A percentile compares a stretch with the other conserved stretches of the same genome.
Conservation (phyloP, 371 early-diverging fungal genomes). For the Entomophthora muscae region DNA sequence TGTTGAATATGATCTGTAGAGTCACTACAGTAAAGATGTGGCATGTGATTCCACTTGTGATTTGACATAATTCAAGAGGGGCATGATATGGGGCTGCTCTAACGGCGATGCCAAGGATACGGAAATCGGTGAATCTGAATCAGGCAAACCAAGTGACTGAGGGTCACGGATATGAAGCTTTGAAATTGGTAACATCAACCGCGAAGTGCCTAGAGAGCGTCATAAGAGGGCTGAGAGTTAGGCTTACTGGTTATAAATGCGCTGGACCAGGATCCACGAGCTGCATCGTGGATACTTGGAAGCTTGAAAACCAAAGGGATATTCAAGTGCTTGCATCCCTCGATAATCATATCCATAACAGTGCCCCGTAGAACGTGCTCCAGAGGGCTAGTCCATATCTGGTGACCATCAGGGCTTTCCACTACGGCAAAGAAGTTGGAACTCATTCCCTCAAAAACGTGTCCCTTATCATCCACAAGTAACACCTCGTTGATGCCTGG, state of each 20-base stretch:
- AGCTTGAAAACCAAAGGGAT: neutral
- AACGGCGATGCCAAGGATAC: neutral
- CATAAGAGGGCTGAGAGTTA: neutral
- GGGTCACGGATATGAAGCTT: neutral
- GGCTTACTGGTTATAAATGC: conserved; percentile 4
- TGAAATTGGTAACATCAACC: neutral
- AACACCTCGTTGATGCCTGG: neutral
- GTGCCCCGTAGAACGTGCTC: neutral
- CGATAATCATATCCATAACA: neutral
- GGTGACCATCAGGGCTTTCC: neutral
- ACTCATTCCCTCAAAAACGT: neutral
- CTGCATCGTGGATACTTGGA: neutral
- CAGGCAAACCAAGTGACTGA: too few species aligned
- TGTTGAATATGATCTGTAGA: too few species aligned
- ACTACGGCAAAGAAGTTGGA: conserved; percentile 1
- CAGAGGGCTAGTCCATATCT: neutral
- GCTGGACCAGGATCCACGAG: neutral
- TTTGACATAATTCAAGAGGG: neutral
- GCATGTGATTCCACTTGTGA: neutral
- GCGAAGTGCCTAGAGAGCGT: neutral
- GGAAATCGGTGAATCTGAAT: too few species aligned
- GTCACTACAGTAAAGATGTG: neutral
- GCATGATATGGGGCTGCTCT: neutral
- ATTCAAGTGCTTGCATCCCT: neutral
- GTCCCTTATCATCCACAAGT: neutral